Conservation (phyloP, 164 flowering plant species). For the Vitis rotundifolia region DNA sequence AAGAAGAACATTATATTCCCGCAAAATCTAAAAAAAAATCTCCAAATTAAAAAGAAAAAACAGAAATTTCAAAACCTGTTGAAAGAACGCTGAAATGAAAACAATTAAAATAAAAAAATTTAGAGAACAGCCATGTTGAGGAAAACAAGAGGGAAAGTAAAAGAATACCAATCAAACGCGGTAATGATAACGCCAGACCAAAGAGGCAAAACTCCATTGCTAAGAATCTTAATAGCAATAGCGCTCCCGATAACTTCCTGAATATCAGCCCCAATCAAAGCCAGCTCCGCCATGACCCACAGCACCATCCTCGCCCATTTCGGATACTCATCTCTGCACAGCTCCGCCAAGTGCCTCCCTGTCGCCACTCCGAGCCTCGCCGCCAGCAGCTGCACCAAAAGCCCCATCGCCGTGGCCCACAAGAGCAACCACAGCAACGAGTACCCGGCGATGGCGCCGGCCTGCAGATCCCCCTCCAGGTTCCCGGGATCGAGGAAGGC, state of each 20-base stretch:
- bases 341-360: conserved; percentile 71
- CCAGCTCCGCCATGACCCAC: conserved; percentile 78
- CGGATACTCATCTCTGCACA: conserved; percentile 69
- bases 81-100: neutral
- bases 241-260: conserved; percentile 82
- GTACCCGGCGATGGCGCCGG: conserved; percentile 82
- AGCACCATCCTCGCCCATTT: conserved; percentile 55
- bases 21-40: too few relatives aligned
- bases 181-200: conserved; percentile 70
- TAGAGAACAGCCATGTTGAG: neutral
- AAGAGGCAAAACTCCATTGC: conserved; percentile 59
- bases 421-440: conserved; percentile 69
- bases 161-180: conserved; percentile 58
- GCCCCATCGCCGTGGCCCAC: conserved; percentile 82
- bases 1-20: too few relatives aligned
- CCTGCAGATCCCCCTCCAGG: conserved; percentile 76
- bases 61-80: too few relatives aligned
- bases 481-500: conserved; percentile 86
- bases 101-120: neutral
- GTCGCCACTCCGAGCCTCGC: conserved; percentile 77
- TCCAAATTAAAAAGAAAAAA: too few relatives aligned
- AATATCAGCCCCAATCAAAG: conserved; percentile 67
- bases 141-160: neutral
- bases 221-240: conserved; percentile 64
- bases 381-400: conserved; percentile 59